phyloP scores from a whole-genome alignment of 2,329 filamentous ascomycete genomes.

The Colletotrichum agaves region DNA sequence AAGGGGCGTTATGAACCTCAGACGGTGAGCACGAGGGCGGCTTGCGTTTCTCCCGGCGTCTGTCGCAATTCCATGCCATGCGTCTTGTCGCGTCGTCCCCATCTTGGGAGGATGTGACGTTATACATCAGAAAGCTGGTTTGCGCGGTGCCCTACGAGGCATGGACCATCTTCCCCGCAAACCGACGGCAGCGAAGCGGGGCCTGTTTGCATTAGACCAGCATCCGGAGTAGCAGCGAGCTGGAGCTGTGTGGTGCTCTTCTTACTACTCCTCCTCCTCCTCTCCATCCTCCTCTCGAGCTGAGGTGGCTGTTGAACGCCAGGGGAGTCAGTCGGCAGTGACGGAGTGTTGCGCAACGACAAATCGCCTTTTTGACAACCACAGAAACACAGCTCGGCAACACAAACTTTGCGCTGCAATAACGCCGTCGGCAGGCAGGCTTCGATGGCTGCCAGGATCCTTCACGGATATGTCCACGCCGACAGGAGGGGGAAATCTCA shows the following conservation, averaged over 20 bases:
- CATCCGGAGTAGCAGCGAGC: slow-evolving; percentile 1
- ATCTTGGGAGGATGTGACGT: slow-evolving; percentile 5
- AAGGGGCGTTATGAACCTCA: slow-evolving; percentile 5
- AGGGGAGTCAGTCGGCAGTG: too few relatives aligned
- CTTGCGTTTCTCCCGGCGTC: not conserved
- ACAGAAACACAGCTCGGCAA: slow-evolving; percentile 1
- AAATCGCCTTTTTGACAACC: not conserved
- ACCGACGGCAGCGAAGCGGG: slow-evolving; percentile 29
- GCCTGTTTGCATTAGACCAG: slow-evolving; percentile 35
- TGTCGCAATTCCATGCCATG: slow-evolving; percentile 6
- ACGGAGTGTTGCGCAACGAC: slow-evolving; percentile 17
- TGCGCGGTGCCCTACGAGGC: slow-evolving; percentile 25
- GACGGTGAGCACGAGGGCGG: not conserved
- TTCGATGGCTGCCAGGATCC: not conserved
- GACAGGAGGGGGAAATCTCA: slow-evolving; percentile 18
- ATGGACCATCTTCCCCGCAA: slow-evolving; percentile 34
- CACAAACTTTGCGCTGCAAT: not conserved
- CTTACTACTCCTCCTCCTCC: too few relatives aligned
- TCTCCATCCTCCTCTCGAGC: not conserved
- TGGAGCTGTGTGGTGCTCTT: slow-evolving; percentile 10
- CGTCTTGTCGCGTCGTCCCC: slow-evolving; percentile 13
- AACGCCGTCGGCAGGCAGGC: not conserved
- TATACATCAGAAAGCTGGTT: not conserved
- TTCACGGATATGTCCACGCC: slow-evolving; percentile 28
- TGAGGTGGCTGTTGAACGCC: not conserved